Conservation (phyloP, 768 basidiomycete species). For the Hebeloma cylindrosporum region DNA sequence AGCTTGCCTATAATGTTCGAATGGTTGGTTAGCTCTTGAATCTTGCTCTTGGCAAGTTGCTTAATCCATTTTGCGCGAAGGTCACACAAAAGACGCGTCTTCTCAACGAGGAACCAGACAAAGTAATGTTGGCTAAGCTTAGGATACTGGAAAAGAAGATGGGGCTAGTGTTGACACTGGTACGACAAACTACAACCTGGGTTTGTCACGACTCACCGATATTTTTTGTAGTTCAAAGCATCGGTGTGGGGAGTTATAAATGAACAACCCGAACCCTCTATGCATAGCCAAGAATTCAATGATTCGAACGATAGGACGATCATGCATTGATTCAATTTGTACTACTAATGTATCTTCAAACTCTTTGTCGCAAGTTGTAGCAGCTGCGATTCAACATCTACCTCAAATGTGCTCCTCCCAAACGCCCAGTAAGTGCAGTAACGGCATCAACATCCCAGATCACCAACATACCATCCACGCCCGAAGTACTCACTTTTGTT, state of each 20-base stretch:
- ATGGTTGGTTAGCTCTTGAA: slow-evolving; percentile 46
- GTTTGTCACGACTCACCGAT: not conserved
- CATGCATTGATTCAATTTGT: slow-evolving; percentile 14
- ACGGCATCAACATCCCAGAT: slow-evolving; percentile 82
- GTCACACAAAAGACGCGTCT: slow-evolving; percentile 64
- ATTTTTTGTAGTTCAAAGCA: slow-evolving; percentile 75
- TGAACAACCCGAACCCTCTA: slow-evolving; percentile 53
- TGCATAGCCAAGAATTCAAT: slow-evolving; percentile 21
- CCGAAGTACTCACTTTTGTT: slow-evolving; percentile 81
- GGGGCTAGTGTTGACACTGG: slow-evolving; percentile 91
- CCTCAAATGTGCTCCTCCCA: slow-evolving; percentile 50
- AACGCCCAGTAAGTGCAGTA: slow-evolving; percentile 44
- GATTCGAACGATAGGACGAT: slow-evolving; percentile 28
- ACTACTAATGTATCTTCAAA: slow-evolving; percentile 13
- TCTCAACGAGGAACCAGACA: slow-evolving; percentile 76
- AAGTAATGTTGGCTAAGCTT: slow-evolving; percentile 70
- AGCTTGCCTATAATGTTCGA: slow-evolving; percentile 78
- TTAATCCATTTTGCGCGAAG: slow-evolving; percentile 33
- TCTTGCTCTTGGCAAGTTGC: not conserved
- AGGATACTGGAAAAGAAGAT: slow-evolving; percentile 89
- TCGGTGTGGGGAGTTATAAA: slow-evolving; percentile 95
- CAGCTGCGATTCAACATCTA: slow-evolving; percentile 16
- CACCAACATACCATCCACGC: slow-evolving; percentile 91
- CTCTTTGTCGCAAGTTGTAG: not conserved
- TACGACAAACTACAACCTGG: slow-evolving; percentile 33